Evolutionary conservation across 2,329 filamentous ascomycete species (phyloP), one percentile per base, ranked within the genome.

Genomic region (Alternaria angustiovoidea): DNA sequence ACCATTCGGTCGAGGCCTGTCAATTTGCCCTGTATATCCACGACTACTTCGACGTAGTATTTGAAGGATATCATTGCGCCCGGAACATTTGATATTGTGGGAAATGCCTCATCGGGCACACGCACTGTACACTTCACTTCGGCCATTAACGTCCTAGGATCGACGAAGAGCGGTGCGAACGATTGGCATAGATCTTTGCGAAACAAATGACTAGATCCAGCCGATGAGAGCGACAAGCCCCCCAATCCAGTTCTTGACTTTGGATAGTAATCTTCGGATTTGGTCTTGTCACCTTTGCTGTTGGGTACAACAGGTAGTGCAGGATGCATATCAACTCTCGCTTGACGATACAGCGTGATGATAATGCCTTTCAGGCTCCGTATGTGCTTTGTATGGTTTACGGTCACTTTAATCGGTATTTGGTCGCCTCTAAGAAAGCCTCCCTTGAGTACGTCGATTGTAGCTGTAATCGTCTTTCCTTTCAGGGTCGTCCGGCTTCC

Each of bases 1-100:
- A 89, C 80, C 66, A 87, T 86, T 42, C 88, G 85, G 70, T 93
- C 90, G 64, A 93, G 88, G n/a, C 87, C 88, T 2, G 89, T 87
- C 41, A 97, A 81, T 75, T 93, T 95, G 38, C 94, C 94, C 47
- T 95, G 94, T 0, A 98, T 84, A 74, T 99, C 95, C 22, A 97
- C 88, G 28, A 98, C 89, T 2, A 97, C 92, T 78, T 99, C 95
- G 20, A 97, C 86, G 67, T 94, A 92, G 74, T 99, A 98, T 68
- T 90, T 92, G 82, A 99, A 98, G 69, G 90, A 93, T 66, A 99
- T 95, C 89, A 98, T 95, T 34, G 92, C 90, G 4, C 94, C 93
- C 0, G 95, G 95, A 0, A 97, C 93, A 55, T 89, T 90, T 28
- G 88, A 89, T 63, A 98, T 98, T 2, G 94, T 97, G 0, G 95